Percentiles rank a stretch among this genome's conserved stretches.
These are phyloP conservation scores for Penicillium samsonianum DNA, from an alignment of 495 filamentous ascomycete genomes.

Conservation along the genomic window DNA sequence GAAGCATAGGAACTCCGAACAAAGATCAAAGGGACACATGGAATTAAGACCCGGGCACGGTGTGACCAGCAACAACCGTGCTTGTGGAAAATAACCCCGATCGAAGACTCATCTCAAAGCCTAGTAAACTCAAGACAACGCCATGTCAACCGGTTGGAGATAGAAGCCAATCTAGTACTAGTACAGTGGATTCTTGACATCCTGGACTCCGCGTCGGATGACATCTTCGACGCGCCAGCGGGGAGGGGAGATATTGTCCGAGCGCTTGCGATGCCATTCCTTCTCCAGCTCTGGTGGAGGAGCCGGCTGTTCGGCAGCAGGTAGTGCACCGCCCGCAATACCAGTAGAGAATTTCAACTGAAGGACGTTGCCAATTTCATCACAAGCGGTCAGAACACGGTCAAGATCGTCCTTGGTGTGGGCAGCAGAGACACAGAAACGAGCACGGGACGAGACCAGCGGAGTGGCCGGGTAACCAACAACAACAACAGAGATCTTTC, in stretches of 20 bases:
- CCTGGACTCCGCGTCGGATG: constrained; percentile 72
- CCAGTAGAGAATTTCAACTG: constrained; percentile 96
- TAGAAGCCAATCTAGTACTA: constrained; percentile 34
- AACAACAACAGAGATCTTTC: constrained; percentile 97
- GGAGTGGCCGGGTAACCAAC: constrained; percentile 99
- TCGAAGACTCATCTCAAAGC: constrained; percentile 18
- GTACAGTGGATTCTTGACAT: constrained; percentile 69
- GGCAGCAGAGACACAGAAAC: constrained; percentile 93
- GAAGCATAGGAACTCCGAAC: constrained; percentile 19
- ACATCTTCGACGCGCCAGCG: constrained; percentile 83
- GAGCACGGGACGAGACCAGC: constrained; percentile 86
- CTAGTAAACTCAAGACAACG: constrained; percentile 22
- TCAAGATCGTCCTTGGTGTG: constrained; percentile 99
- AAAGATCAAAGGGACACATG: constrained; percentile 13
- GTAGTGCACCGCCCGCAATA: constrained; percentile 81
- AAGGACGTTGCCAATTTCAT: constrained; percentile 87
- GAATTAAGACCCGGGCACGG: constrained; percentile 32
- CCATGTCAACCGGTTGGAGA: constrained; percentile 16
- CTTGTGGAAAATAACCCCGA: constrained; percentile 23
- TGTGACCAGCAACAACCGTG: constrained; percentile 47
- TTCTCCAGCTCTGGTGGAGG: constrained; percentile 72
- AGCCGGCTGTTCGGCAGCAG: constrained; percentile 66
- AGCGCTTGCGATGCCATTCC: constrained; percentile 51
- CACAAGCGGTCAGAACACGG: constrained; percentile 83
- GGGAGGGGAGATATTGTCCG: constrained; percentile 61